Evolutionary conservation across 2,329 filamentous ascomycete species (phyloP), one percentile per base, ranked within the genome.

Genomic region (Penicillium sp.): DNA sequence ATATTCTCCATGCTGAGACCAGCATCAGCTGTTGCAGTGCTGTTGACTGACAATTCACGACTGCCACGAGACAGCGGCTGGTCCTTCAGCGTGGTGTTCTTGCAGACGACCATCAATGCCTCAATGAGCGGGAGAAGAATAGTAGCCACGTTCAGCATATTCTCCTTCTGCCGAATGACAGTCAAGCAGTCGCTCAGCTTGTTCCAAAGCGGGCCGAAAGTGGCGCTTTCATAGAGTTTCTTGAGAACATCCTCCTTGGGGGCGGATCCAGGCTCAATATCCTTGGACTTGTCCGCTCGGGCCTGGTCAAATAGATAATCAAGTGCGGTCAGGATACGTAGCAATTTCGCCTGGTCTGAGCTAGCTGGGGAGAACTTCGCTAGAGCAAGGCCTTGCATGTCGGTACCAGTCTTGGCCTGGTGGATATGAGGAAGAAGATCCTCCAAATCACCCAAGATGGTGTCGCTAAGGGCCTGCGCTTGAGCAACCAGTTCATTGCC

Each of bases 31-130:
- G 87, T 82, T 57, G 91, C 90, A 17, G 23, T 19, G 66, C 89
- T 95, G 23, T 89, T 86, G 38, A 92, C 77, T 15, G 88, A 80
- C 73, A 90, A 83, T 48, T 94, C 90, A 70, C 89, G 89, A 61
- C 74, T 78, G 38, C 73, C 75, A 56, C 73, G 82, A 73, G 72
- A 69, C 40, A 82, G 65, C 1, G 82, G 76, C 27, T 86, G 78
- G 60, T 94, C 90, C 69, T 87, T 88, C 54, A 92, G 81, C 1
- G 91, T 89, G 9, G 92, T 96, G 75, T 97, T 97, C 81, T 97
- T 99, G 84, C 95, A 99, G 29, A 99, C 93, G 53, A 99, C 94
- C 94, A 99, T 99, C 61, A 99, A 81, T 6, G 93, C 91, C 75
- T 99, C 94, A 60, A 99, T 97, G 31, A 99, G 81, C 31, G 94